Evolutionary conservation across 2,329 filamentous ascomycete genomes (phyloP), one percentile per base, ranked within the genome.

Genomic region (Bipolaris cookei): DNA sequence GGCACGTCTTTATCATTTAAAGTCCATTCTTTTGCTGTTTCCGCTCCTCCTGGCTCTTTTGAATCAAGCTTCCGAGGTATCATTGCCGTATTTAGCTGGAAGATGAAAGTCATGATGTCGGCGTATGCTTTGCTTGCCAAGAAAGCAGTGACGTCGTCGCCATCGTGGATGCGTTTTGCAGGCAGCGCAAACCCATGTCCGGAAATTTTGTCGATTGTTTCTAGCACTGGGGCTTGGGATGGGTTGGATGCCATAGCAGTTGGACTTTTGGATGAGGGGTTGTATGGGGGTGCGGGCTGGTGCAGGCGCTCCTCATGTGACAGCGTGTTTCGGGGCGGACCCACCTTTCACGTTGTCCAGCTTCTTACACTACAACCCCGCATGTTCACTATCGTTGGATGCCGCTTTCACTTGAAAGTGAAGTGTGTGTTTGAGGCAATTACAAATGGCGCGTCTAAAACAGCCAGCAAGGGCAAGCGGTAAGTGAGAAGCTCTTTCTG

Each of bases 21-120:
- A 6, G 73, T 74, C 82, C 84, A 88, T n/a, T 83, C 81, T 63
- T 85, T 83, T 41, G 28, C 73, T 43, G 73, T 75, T 16, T 75
- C 71, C 58, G 76, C 73, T 51, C 75, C 68, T 13, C 25, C 38
- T 18, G 42, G 16, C 63, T 76, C 68, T 18, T 75, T 74, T 35
- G 77, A 72, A 2, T 71, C 58, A 2, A 72, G 66, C 64, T 83
- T 87, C 18, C 86, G 81, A 0, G 94, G 93, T 64, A 94, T 90
- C 78, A 98, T 86, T 10, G 93, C 85, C 56, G 89, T 87, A 76
- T 97, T 98, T 46, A 99, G 87, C 78, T 98, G 95, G 64, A 96
- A 83, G 44, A 98, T 81, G 75, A 97, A 98, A 44, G 86, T 84
- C 76, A 91, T 90, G 51, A 99, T 90, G 72, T 97, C 92, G 56